Base-by-base conservation (phyloP, 306 rosid species). In the Malus orientalis region DNA sequence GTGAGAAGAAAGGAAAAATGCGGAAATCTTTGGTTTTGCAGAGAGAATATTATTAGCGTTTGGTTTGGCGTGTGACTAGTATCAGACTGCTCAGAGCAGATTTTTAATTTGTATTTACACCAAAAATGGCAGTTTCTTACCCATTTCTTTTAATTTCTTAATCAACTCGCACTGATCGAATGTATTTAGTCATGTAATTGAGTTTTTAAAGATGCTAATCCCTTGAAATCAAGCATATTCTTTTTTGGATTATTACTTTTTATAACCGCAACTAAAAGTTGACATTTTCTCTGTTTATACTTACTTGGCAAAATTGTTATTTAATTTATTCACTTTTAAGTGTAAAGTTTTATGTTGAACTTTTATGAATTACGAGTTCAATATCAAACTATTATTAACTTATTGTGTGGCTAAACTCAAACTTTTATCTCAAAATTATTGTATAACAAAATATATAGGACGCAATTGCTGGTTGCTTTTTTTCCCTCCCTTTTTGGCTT, bases 51-150 rank as follows among this genome's bases (percentile, higher is more conserved):
- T 67, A 69, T 75, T 80, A 68, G 71, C 7, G 2, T 25, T 38
- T 44, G 36, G 49, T 70, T 78, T 86, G 86, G 85, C 75, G 86
- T 27, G 29, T 89, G 85, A 81, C 87, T 33, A 33, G 7, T 33
- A 33, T 33, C 6, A 33, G 6, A 33, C 38, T 33, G 38, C 38
- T 33, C 38, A 5, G 1, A 33, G 38, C 7, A 33, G 38, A 33
- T 8, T 33, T 33, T 85, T 81, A 84, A 74, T 84, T 78, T 87
- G 79, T 77, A 81, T 71, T 79, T 79, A 73, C 78, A 80, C 78
- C 80, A 76, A 69, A 74, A 77, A 71, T 81, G 69, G 64, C 80
- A 71, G 58, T 25, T 58, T 73, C 44, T 59, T 40, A 59, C 23
- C 22, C 4, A 6, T 6, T 11, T 76, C 80, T 66, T 74, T n/a